Evolutionary conservation across 768 basidiomycete genomes (phyloP).

Genomic region (Lentinula guzmanii): DNA sequence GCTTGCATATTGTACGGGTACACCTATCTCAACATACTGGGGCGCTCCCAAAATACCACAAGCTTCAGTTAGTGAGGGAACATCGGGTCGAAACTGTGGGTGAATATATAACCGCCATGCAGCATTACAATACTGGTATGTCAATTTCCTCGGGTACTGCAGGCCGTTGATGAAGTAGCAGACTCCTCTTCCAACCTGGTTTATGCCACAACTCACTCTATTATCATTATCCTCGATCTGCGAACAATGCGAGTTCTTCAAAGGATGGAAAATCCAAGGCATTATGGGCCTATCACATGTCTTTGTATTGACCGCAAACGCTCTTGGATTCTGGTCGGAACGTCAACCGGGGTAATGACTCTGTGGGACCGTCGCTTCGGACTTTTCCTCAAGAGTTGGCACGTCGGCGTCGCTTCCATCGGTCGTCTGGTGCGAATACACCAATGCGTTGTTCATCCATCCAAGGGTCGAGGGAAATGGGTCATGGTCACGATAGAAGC

Average conservation of each 20-base stretch:
- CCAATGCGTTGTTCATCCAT: slow-evolving; percentile 77
- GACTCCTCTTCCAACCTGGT: slow-evolving; percentile 79
- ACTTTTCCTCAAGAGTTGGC: slow-evolving; percentile 83
- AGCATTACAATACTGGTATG: slow-evolving; percentile 73
- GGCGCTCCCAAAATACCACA: slow-evolving; percentile 76
- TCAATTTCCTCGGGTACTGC: neutral
- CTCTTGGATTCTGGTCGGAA: slow-evolving; percentile 87
- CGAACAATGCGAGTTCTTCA: slow-evolving; percentile 76
- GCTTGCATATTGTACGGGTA: slow-evolving; percentile 78
- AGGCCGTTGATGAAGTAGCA: slow-evolving; percentile 16
- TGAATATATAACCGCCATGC: slow-evolving; percentile 81
- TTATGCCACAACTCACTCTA: slow-evolving; percentile 78
- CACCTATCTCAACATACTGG: slow-evolving; percentile 58
- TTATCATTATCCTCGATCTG: slow-evolving; percentile 73
- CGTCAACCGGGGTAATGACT: slow-evolving; percentile 75
- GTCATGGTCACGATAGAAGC: slow-evolving; percentile 78
- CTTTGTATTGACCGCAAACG: slow-evolving; percentile 80
- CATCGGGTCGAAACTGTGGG: slow-evolving; percentile 66
- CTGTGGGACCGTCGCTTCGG: slow-evolving; percentile 98
- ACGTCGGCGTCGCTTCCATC: slow-evolving; percentile 50
- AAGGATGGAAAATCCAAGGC: slow-evolving; percentile 76
- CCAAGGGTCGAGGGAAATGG: slow-evolving; percentile 85
- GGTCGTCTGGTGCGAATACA: slow-evolving; percentile 57
- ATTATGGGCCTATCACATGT: slow-evolving; percentile 82
- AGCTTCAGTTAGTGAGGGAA: slow-evolving; percentile 76